Percentiles rank a stretch among this genome's conserved stretches.
Evolutionary conservation across 345 rosid genomes (phyloP).

Genomic region (Carallia brachiata): DNA sequence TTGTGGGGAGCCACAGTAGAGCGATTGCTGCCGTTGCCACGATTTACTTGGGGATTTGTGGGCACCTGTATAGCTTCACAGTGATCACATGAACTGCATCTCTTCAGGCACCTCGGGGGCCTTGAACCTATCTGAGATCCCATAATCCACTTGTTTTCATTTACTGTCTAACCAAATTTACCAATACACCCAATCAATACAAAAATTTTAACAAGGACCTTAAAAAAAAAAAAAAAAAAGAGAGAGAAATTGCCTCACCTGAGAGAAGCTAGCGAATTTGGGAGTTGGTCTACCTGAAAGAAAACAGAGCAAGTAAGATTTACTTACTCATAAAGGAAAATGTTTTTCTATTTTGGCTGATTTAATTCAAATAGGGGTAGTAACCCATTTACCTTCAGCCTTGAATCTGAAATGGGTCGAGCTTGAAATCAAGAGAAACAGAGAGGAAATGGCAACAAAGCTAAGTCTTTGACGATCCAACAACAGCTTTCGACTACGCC

Average conservation of each 20-base stretch:
- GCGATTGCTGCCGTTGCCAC: slow-evolving; percentile 18
- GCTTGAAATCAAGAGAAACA: slow-evolving; percentile 47
- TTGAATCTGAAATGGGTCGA: slow-evolving; percentile 46
- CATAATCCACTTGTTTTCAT: slow-evolving; percentile 31
- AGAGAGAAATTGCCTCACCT: slow-evolving; percentile 31
- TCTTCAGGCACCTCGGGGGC: slow-evolving; percentile 83
- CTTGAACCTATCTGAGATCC: slow-evolving; percentile 82
- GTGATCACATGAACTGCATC: slow-evolving; percentile 71
- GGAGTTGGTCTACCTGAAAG: slow-evolving; percentile 58
- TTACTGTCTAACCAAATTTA: slow-evolving; percentile 23
- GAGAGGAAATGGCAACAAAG: slow-evolving; percentile 33
- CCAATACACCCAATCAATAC: background rate
- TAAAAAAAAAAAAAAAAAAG: background rate
- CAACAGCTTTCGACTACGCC: slow-evolving; percentile 6
- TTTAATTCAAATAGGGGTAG: slow-evolving; percentile 18
- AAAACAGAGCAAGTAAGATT: slow-evolving; percentile 1
- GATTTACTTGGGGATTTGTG: slow-evolving; percentile 54
- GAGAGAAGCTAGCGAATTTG: slow-evolving; percentile 25
- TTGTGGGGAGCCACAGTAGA: slow-evolving; percentile 15
- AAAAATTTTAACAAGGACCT: background rate
- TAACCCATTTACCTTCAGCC: slow-evolving; percentile 54
- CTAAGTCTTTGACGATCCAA: slow-evolving; percentile 11
- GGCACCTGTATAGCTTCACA: slow-evolving; percentile 96
- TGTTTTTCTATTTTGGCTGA: background rate
- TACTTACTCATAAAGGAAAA: background rate